Percentiles rank a stretch among this genome's conserved stretches.
These are phyloP conservation scores for Penicillium occitanis DNA, from an alignment of 2,329 filamentous ascomycete species.

Conservation along the genomic window DNA sequence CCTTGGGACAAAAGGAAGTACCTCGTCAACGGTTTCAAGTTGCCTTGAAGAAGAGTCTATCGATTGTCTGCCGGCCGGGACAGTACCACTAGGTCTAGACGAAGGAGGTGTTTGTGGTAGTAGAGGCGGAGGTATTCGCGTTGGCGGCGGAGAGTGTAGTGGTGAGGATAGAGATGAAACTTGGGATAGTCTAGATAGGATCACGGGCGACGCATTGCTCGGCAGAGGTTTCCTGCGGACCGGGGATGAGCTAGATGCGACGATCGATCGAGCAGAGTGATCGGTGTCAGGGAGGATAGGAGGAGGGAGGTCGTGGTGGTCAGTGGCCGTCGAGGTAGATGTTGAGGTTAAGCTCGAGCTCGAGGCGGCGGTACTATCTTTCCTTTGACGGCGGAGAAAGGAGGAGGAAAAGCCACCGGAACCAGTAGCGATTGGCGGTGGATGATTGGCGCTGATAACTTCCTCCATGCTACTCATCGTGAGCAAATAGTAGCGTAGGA, in stretches of 20 bases:
- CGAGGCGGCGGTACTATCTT: conserved; percentile 11
- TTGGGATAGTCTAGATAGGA: conserved; percentile 30
- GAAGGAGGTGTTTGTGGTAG: conserved; percentile 12
- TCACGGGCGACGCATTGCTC: conserved; percentile 49
- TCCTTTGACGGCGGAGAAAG: conserved; percentile 24
- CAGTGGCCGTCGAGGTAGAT: neutral
- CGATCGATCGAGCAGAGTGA: conserved; percentile 29
- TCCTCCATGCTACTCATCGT: conserved; percentile 16
- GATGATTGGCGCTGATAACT: conserved; percentile 15
- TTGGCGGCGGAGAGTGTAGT: conserved; percentile 24
- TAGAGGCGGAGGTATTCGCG: conserved; percentile 17
- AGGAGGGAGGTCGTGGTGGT: conserved; percentile 12
- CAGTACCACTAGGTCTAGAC: conserved; percentile 2
- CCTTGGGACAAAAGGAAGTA: conserved; percentile 22
- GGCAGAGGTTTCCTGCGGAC: conserved; percentile 58
- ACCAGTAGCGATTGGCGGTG: conserved; percentile 24
- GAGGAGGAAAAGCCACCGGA: conserved; percentile 22
- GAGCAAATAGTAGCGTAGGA: conserved; percentile 1
- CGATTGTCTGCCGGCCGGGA: conserved; percentile 5
- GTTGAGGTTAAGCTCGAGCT: conserved; percentile 4
- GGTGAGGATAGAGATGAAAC: conserved; percentile 11
- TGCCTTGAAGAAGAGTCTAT: conserved; percentile 17
- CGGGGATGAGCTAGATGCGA: conserved; percentile 44
- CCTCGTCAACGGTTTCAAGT: conserved; percentile 22
- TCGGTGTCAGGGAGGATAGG: conserved; percentile 15